Base-by-base conservation (phyloP, 345 rosid species). In the Sisymbrium altissimum region DNA sequence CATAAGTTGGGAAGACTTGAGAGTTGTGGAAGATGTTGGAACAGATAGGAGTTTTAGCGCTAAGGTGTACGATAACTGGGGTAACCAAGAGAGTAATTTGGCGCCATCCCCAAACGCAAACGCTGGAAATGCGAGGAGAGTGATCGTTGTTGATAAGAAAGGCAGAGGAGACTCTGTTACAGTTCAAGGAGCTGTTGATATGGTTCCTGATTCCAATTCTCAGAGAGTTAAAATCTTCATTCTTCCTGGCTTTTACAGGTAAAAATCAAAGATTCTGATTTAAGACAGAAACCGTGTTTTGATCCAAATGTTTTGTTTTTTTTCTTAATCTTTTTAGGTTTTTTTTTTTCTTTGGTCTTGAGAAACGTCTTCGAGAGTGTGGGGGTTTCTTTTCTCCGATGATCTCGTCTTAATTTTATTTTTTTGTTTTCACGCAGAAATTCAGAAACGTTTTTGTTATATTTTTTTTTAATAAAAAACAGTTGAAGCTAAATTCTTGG, bases 161-260 rank as follows among this genome's bases (percentile, higher is more conserved):
- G 95, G 97, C 9, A 54, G 76, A 10, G 91, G 96, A 49, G 90
- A 91, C 79, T 88, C 96, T 45, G 46, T 76, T 41, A 86, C 97
- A 0, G 88, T 94, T 82, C 98, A 94, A 82, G 97, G 92, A 50
- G 98, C 96, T 5, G 72, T 94, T n/a, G 84, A 94, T 71, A 68
- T 91, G 89, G 95, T 94, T 17, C 89, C 93, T 0, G 65, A 79
- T 27, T 55, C 73, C 66, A 94, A 94, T 81, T 76, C 83, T 1
- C 69, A 77, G 4, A 88, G 98, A 81, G 83, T 89, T 38, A 91
- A 94, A 82, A 89, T 94, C 70, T 80, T 73, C 76, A 81, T 94
- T 70, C 89, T 78, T 60, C 93, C 96, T 9, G 97, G 98, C 33
- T 81, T 84, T 74, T 94, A 94, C 96, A 91, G 95, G 97, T 93